phyloP scores from a whole-genome alignment of 2,329 filamentous ascomycete species.

The Zasmidium cellare region DNA sequence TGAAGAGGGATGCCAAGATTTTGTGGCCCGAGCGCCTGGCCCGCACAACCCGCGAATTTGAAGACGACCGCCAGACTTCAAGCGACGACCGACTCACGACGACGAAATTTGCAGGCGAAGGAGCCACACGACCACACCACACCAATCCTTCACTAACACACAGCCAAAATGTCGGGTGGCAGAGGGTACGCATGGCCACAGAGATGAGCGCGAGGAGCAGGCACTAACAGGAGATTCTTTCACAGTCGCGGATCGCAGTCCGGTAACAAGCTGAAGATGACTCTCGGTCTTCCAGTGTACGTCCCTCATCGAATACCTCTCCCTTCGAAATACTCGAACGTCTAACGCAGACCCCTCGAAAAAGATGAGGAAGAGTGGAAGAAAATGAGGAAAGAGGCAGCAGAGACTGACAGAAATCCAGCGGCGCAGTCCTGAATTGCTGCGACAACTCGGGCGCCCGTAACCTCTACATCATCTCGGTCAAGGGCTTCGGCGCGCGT shows the following conservation, averaged over 20 bases:
- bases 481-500: constrained; percentile 97
- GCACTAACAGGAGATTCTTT: constrained; percentile 79
- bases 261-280: constrained; percentile 99
- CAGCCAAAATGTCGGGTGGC: constrained; percentile 35
- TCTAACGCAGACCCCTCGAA: constrained; percentile 1
- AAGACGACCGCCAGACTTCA: too few species aligned
- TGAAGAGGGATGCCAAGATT: constrained; percentile 1
- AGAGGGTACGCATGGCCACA: not conserved
- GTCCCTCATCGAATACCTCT: constrained; percentile 44
- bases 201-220: constrained; percentile 45
- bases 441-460: constrained; percentile 97
- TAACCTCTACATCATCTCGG: constrained; percentile 99
- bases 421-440: constrained; percentile 99
- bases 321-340: not conserved
- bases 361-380: not conserved
- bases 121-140: constrained; percentile 17
- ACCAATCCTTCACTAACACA: constrained; percentile 10
- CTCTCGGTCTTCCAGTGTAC: constrained; percentile 99
- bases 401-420: constrained; percentile 40
- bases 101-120: constrained; percentile 15
- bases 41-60: not conserved
- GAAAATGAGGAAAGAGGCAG: not conserved
- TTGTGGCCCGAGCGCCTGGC: too few species aligned
- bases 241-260: constrained; percentile 42
- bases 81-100: not conserved